phyloP scores from a whole-genome alignment of 345 rosid genomes.

The Citrus hindsii region DNA sequence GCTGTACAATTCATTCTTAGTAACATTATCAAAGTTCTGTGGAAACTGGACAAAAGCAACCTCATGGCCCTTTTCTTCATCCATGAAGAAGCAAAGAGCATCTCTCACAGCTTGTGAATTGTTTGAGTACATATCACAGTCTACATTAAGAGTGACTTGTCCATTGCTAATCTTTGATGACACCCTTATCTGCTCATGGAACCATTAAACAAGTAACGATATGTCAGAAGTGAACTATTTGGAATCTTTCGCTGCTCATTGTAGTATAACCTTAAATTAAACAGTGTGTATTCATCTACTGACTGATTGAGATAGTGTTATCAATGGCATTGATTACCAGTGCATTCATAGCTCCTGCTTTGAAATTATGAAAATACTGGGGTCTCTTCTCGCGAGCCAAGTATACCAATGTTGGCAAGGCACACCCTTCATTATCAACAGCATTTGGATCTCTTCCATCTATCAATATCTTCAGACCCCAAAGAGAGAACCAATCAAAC shows the following conservation, averaged over 20 bases:
- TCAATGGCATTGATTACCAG: conserved; percentile 34
- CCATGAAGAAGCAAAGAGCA: conserved; percentile 79
- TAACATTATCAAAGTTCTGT: conserved; percentile 44
- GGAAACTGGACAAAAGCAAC: conserved; percentile 73
- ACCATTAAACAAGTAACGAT: background rate
- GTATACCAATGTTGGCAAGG: conserved; percentile 66
- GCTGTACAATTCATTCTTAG: conserved; percentile 55
- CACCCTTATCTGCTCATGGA: conserved; percentile 49
- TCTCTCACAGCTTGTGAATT: conserved; percentile 49
- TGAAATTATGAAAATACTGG: conserved; percentile 59
- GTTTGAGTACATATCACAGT: conserved; percentile 85
- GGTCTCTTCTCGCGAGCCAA: conserved; percentile 82
- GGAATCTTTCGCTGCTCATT: background rate
- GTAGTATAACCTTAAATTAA: background rate
- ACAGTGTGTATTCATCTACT: background rate
- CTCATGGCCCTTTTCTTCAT: conserved; percentile 55
- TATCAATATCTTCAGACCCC: conserved; percentile 38
- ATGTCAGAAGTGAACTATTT: background rate
- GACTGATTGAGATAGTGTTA: background rate
- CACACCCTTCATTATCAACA: conserved; percentile 25
- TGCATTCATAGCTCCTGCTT: conserved; percentile 89
- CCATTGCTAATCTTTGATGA: conserved; percentile 65
- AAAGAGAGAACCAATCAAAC: background rate
- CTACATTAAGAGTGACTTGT: conserved; percentile 55
- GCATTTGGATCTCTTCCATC: conserved; percentile 44